Percentiles rank a stretch among this genome's conserved stretches.
These are phyloP conservation scores for Forsythia viridissima DNA, from an alignment of 257 asterid species.

Conservation along the genomic window DNA sequence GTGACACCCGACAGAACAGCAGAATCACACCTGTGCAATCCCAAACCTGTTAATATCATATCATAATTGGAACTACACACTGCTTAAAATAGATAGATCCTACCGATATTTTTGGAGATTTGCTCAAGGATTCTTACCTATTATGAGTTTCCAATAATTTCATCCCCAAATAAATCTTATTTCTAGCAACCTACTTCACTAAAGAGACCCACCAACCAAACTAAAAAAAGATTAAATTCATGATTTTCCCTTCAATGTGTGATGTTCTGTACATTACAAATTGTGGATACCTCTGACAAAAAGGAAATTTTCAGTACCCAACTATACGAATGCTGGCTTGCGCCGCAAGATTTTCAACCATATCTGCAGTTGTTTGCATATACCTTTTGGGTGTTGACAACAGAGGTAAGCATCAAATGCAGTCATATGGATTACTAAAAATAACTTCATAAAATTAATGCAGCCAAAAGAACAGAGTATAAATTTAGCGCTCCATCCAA, in stretches of 20 bases:
- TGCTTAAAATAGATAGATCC: slow-evolving; percentile 7
- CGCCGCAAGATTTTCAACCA: neutral
- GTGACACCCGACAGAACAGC: slow-evolving; percentile 86
- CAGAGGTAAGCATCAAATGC: neutral
- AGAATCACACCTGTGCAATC: slow-evolving; percentile 81
- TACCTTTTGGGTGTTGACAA: neutral
- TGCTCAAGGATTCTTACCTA: neutral
- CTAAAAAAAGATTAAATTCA: neutral
- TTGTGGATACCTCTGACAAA: neutral
- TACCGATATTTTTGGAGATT: slow-evolving; percentile 8
- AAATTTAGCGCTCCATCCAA: neutral
- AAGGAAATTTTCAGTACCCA: neutral
- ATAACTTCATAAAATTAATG: neutral
- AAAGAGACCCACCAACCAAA: slow-evolving; percentile 13
- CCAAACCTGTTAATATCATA: slow-evolving; percentile 19
- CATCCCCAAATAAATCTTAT: slow-evolving; percentile 7
- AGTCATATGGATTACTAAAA: neutral
- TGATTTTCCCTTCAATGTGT: neutral
- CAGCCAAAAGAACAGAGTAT: neutral
- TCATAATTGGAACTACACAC: slow-evolving; percentile 11
- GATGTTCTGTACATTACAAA: neutral
- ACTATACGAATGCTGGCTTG: neutral
- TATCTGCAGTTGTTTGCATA: neutral
- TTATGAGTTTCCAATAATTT: neutral
- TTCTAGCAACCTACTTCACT: slow-evolving; percentile 9